Percentiles rank a stretch among this genome's conserved stretches.
Evolutionary conservation across 176 grass and related monocot species (phyloP).

Genomic region (Alloteropsis semialata): DNA sequence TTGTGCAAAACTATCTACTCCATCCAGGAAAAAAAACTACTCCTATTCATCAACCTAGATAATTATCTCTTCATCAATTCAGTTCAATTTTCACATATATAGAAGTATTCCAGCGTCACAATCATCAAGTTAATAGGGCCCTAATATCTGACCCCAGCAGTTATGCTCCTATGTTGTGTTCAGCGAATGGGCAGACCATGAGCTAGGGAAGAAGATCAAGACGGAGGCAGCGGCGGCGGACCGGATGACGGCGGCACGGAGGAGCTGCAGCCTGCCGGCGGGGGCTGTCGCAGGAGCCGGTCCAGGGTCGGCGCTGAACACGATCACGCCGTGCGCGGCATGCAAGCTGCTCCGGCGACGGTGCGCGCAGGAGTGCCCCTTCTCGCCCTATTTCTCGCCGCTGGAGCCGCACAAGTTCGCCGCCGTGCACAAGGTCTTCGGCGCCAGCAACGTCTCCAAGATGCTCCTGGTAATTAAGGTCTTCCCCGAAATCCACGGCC

Average conservation of each 20-base stretch:
- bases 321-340: conserved; percentile 76
- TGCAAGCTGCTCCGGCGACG: conserved; percentile 89
- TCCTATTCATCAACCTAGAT: conserved; percentile 13
- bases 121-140: background rate
- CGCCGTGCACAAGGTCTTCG: conserved; percentile 87
- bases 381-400: conserved; percentile 93
- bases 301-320: conserved; percentile 48
- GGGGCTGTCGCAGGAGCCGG: conserved; percentile 22
- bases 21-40: background rate
- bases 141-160: background rate
- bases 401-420: conserved; percentile 93
- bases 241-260: conserved; percentile 44
- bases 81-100: background rate
- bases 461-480: conserved; percentile 71
- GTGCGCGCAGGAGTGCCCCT: conserved; percentile 94
- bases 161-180: conserved; percentile 1
- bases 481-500: background rate
- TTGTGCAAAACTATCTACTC: background rate
- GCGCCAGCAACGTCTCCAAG: conserved; percentile 98
- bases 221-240: conserved; percentile 55
- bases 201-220: conserved; percentile 78
- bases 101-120: background rate
- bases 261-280: conserved; percentile 44
- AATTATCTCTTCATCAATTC: background rate
- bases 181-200: conserved; percentile 73